phyloP scores from a whole-genome alignment of 1,284 basidiomycete genomes.

The Fomitopsis palustris region DNA sequence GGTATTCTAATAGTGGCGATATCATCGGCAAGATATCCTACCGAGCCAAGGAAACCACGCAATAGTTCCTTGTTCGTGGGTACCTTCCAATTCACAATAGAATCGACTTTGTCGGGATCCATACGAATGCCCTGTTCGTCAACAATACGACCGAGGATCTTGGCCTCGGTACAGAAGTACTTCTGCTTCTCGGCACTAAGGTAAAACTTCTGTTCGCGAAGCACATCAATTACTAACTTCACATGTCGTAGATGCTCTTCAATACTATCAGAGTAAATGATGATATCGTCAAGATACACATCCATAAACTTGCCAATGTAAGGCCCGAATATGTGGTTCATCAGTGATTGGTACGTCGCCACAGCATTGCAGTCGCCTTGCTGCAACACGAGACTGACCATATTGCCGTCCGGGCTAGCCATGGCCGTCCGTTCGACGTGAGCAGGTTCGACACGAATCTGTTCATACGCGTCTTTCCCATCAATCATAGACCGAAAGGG shows the following conservation, averaged over 20 bases:
- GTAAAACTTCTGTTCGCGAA: conserved; percentile 19
- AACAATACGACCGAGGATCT: not conserved
- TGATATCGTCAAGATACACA: conserved; percentile 21
- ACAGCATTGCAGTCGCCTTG: conserved; percentile 33
- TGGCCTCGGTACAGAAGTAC: not conserved
- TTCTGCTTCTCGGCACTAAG: conserved; percentile 18
- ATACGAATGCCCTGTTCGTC: not conserved
- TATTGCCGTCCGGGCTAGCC: conserved; percentile 27
- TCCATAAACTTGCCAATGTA: conserved; percentile 20
- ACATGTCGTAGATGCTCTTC: conserved; percentile 26
- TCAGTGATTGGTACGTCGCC: conserved; percentile 31
- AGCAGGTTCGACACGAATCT: no score
- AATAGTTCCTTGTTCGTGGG: not conserved
- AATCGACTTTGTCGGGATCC: not conserved
- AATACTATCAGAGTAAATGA: conserved; percentile 24
- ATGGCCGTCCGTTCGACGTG: no score
- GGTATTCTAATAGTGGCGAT: not conserved
- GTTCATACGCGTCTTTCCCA: no score
- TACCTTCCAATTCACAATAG: not conserved
- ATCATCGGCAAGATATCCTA: no score
- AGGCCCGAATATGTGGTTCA: conserved; percentile 29
- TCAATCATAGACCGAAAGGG: no score
- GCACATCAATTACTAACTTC: no score
- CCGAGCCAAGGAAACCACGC: not conserved
- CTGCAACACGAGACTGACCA: conserved; percentile 33